These are phyloP conservation scores for Xylariaceae sp. DNA, from an alignment of 2,329 filamentous ascomycete species.

Conservation along the genomic window DNA sequence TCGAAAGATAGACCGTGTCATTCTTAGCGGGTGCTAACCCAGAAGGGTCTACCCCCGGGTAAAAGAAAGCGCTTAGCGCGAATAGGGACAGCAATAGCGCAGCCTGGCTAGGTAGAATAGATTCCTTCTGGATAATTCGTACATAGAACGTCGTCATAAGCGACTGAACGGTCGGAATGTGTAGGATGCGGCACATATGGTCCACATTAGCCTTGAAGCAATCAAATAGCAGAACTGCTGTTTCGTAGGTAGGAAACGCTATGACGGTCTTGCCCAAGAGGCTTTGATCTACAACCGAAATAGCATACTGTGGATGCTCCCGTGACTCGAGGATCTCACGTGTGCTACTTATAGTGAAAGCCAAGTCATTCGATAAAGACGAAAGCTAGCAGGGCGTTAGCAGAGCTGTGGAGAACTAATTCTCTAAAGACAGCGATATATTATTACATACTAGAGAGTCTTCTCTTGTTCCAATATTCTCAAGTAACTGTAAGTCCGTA, in stretches of 20 bases:
- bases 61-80: constrained; percentile 35
- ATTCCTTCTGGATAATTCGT: constrained; percentile 27
- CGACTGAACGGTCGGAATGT: constrained; percentile 31
- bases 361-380: constrained; percentile 25
- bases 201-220: constrained; percentile 31
- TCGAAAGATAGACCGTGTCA: constrained; percentile 28
- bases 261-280: constrained; percentile 11
- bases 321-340: constrained; percentile 22
- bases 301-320: not conserved
- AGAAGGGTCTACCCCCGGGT: constrained; percentile 25
- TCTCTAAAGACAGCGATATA: not conserved
- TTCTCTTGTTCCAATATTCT: constrained; percentile 26
- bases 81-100: constrained; percentile 37
- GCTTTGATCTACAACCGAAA: not conserved
- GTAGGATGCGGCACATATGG: constrained; percentile 33
- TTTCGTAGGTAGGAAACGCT: constrained; percentile 27
- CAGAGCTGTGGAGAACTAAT: not conserved
- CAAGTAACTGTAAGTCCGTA: constrained; percentile 19
- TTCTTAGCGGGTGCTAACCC: constrained; percentile 25
- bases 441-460: constrained; percentile 19
- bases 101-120: constrained; percentile 31
- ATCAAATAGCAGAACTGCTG: constrained; percentile 30
- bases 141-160: constrained; percentile 34
- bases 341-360: constrained; percentile 23
- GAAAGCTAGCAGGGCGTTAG: constrained; percentile 23